Percentiles rank a stretch among this genome's conserved stretches.
Conservation (phyloP, 164 flowering plant species). For the Euptelea pleiosperma region DNA sequence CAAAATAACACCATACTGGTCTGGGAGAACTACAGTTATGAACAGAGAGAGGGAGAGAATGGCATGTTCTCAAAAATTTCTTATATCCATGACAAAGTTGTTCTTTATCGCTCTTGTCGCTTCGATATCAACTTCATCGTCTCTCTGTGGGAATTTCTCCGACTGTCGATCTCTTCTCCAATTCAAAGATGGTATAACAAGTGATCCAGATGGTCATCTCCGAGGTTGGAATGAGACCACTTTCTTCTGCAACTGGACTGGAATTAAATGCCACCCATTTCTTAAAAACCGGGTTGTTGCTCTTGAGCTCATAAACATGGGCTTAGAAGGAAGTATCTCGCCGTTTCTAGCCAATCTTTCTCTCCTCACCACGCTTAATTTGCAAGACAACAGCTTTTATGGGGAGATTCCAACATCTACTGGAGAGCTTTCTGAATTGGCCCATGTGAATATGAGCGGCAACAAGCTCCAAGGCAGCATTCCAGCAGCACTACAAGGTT, state of each 20-base stretch:
- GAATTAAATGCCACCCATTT: slow-evolving; percentile 9
- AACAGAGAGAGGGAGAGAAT: too few species aligned
- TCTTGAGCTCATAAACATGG: slow-evolving; percentile 9
- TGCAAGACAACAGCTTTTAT: slow-evolving; percentile 12
- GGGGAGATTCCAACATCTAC: slow-evolving; percentile 12
- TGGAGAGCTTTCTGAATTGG: slow-evolving; percentile 5
- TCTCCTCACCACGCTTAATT: slow-evolving; percentile 12
- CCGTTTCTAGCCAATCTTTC: slow-evolving; percentile 19
- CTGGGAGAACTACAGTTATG: too few species aligned
- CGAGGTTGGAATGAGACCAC: slow-evolving; percentile 9
- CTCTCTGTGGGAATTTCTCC: too few species aligned
- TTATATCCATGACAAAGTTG: background rate
- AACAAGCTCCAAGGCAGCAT: slow-evolving; percentile 3
- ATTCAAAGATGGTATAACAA: slow-evolving; percentile 11
- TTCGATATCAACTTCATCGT: slow-evolving; percentile 1
- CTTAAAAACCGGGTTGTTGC: slow-evolving; percentile 6
- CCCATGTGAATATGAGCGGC: background rate
- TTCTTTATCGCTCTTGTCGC: background rate
- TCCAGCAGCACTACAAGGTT: background rate
- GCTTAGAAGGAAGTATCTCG: slow-evolving; percentile 11
- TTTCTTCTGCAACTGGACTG: slow-evolving; percentile 22
- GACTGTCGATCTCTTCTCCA: slow-evolving; percentile 14
- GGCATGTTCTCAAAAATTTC: background rate
- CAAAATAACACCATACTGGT: too few species aligned
- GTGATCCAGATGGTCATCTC: slow-evolving; percentile 11